These are phyloP conservation scores for Gelatoporia subvermispora DNA, from an alignment of 768 basidiomycete species.

Conservation along the genomic window DNA sequence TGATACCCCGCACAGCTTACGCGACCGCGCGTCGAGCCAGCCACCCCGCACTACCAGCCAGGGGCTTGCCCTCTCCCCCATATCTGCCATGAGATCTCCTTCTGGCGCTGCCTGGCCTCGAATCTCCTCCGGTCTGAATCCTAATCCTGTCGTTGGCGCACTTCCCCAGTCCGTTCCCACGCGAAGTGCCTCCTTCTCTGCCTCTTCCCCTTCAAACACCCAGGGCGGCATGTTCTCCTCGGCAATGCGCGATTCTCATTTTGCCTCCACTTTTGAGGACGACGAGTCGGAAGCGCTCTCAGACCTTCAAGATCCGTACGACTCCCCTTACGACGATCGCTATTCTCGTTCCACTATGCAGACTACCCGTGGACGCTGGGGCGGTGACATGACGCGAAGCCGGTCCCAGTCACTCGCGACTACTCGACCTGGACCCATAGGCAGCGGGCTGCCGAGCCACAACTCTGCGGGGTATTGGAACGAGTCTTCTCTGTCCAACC, in stretches of 20 bases:
- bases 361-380: conserved; percentile 50
- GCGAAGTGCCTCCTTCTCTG: conserved; percentile 65
- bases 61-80: conserved; percentile 43
- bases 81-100: conserved; percentile 47
- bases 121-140: conserved; percentile 38
- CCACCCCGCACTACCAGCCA: conserved; percentile 53
- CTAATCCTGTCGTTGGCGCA: conserved; percentile 31
- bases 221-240: conserved; percentile 51
- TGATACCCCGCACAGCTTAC: conserved; percentile 37
- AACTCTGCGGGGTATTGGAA: conserved; percentile 42
- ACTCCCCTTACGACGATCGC: conserved; percentile 37
- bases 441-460: conserved; percentile 39
- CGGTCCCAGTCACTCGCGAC: conserved; percentile 74
- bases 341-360: conserved; percentile 41
- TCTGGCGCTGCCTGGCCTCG: conserved; percentile 34
- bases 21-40: conserved; percentile 68
- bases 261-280: conserved; percentile 77
- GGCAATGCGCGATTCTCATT: conserved; percentile 61
- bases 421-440: conserved; percentile 48
- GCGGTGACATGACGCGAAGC: conserved; percentile 62
- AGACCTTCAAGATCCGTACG: conserved; percentile 46
- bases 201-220: conserved; percentile 34
- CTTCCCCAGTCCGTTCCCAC: conserved; percentile 55
- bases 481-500: conserved; percentile 48
- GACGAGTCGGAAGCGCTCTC: conserved; percentile 66